Evolutionary conservation across 108 stramenopile species (phyloP).

Genomic region (Cylindrotheca fusiformis): DNA sequence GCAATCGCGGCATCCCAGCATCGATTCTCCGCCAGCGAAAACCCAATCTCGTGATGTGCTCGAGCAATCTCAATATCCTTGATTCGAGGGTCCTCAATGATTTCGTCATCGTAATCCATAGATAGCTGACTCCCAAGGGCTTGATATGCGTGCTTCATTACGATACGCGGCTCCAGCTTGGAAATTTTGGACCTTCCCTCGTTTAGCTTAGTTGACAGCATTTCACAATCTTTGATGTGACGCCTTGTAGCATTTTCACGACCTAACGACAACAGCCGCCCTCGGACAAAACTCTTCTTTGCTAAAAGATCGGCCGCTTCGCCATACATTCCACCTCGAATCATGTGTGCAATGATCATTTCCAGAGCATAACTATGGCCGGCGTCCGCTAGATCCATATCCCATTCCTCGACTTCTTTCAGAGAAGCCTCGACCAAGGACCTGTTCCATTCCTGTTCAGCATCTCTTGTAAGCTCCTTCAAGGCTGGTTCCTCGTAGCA

Average conservation of each 20-base stretch:
- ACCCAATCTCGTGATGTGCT: slow-evolving; percentile 67
- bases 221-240: slow-evolving; percentile 69
- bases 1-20: slow-evolving; percentile 68
- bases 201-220: slow-evolving; percentile 37
- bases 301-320: slow-evolving; percentile 52
- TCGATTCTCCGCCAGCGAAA: slow-evolving; percentile 65
- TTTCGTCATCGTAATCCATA: slow-evolving; percentile 33
- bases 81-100: slow-evolving; percentile 29
- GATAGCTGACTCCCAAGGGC: slow-evolving; percentile 37
- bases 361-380: slow-evolving; percentile 66
- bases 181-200: slow-evolving; percentile 22
- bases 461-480: slow-evolving; percentile 45
- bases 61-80: slow-evolving; percentile 57
- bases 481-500: slow-evolving; percentile 44
- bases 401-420: slow-evolving; percentile 46
- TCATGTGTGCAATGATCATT: slow-evolving; percentile 67
- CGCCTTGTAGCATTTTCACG: slow-evolving; percentile 55
- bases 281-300: slow-evolving; percentile 63
- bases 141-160: slow-evolving; percentile 45
- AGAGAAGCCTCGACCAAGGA: slow-evolving; percentile 58
- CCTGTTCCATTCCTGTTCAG: slow-evolving; percentile 65
- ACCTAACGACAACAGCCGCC: slow-evolving; percentile 57
- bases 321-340: slow-evolving; percentile 61
- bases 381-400: slow-evolving; percentile 51
- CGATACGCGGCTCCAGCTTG: slow-evolving; percentile 31